Conservation (phyloP, 73 alveolate species). For the Stentor coeruleus region DNA sequence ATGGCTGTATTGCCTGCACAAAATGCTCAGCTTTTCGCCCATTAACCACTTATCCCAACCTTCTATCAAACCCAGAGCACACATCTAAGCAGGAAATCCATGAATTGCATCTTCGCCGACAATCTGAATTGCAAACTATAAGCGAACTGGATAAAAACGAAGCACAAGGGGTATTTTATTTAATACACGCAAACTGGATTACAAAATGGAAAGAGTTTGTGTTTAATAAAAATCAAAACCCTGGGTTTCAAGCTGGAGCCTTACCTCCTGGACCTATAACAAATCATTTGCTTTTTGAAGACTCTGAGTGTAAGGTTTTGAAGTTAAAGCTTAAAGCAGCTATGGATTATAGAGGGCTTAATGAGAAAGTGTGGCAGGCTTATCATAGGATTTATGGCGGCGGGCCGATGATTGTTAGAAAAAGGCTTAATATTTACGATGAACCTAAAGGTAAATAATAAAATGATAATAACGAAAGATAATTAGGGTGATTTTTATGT, state of each 20-base stretch:
- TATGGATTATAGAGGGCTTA: conserved; percentile 33
- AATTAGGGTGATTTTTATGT: no score
- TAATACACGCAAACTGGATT: conserved; percentile 19
- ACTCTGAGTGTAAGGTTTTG: neutral
- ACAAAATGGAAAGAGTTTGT: conserved; percentile 35
- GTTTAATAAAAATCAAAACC: conserved; percentile 2
- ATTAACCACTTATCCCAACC: conserved; percentile 22
- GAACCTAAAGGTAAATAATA: no score
- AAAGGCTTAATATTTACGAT: conserved; percentile 12
- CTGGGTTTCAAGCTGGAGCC: neutral
- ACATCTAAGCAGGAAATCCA: conserved; percentile 23
- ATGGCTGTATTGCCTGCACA: neutral
- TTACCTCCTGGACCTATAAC: conserved; percentile 35
- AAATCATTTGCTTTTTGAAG: conserved; percentile 13
- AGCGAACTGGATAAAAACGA: conserved; percentile 27
- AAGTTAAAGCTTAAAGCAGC: conserved; percentile 13
- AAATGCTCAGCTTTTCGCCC: neutral
- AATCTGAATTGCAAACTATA: conserved; percentile 3
- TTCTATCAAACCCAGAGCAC: neutral
- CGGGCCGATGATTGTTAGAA: conserved; percentile 33
- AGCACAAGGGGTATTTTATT: conserved; percentile 15
- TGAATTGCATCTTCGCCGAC: conserved; percentile 13
- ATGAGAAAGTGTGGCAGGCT: conserved; percentile 34
- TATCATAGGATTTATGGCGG: conserved; percentile 31
- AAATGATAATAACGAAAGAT: no score